phyloP scores from a whole-genome alignment of 768 basidiomycete genomes.

The Clitopilus passeckerianus region DNA sequence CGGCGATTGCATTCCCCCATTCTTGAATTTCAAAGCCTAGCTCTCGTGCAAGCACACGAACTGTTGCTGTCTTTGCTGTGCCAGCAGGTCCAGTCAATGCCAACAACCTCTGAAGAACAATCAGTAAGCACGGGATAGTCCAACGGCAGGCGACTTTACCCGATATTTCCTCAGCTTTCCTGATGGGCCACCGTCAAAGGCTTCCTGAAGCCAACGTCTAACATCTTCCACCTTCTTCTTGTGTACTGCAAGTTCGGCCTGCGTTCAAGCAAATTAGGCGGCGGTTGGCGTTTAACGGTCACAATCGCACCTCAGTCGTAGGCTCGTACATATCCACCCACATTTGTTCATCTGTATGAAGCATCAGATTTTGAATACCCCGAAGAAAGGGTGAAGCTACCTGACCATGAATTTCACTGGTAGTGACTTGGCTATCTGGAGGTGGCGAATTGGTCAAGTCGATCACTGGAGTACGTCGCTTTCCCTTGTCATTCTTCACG shows the following conservation, averaged over 20 bases:
- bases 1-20: conserved; percentile 72
- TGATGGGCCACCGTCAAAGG: conserved; percentile 62
- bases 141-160: conserved; percentile 26
- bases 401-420: background rate
- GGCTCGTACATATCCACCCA: conserved; percentile 70
- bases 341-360: conserved; percentile 30
- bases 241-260: conserved; percentile 79
- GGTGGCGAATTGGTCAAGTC: background rate
- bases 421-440: background rate
- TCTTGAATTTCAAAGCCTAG: conserved; percentile 79
- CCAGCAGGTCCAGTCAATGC: conserved; percentile 87
- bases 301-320: conserved; percentile 40
- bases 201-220: conserved; percentile 68
- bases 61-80: conserved; percentile 82
- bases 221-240: conserved; percentile 76
- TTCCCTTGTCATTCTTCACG: background rate
- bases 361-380: background rate
- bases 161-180: conserved; percentile 68
- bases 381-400: background rate
- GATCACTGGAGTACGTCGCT: background rate
- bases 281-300: background rate
- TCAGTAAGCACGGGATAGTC: background rate
- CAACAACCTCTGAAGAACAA: conserved; percentile 61
- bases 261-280: background rate
- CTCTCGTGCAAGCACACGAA: conserved; percentile 71